phyloP scores from a whole-genome alignment of 305 asterid genomes.

The Fraxinus dipetala region DNA sequence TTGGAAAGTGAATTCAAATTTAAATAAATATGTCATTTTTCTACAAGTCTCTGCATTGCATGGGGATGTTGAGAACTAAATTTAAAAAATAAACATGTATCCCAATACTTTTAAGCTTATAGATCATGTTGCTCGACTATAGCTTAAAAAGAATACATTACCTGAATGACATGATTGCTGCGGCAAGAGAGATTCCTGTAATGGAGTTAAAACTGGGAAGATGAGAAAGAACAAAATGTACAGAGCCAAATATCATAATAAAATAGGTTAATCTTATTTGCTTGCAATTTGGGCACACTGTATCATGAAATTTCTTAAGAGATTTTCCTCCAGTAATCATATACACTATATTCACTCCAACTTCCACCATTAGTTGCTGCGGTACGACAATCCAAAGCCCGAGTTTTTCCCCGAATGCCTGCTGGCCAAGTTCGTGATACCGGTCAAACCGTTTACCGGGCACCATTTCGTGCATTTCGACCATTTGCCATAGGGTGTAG shows the following conservation, averaged over 20 bases:
- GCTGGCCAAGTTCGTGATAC: conserved; percentile 45
- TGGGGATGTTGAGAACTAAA: neutral
- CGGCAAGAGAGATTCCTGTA: conserved; percentile 36
- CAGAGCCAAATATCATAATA: conserved; percentile 34
- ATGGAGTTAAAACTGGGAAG: conserved; percentile 49
- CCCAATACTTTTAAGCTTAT: neutral
- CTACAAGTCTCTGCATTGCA: neutral
- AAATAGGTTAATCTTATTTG: conserved; percentile 29
- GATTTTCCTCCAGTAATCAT: conserved; percentile 53
- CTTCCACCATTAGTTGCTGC: conserved; percentile 39
- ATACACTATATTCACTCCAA: conserved; percentile 41
- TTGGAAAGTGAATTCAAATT: neutral
- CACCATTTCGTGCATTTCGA: conserved; percentile 49
- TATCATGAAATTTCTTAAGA: conserved; percentile 30
- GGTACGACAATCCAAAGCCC: conserved; percentile 44
- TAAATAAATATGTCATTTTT: neutral
- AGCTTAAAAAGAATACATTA: neutral
- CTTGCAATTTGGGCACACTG: conserved; percentile 15
- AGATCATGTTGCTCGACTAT: neutral
- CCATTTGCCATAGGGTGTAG: conserved; percentile 55
- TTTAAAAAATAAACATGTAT: neutral
- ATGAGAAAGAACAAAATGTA: conserved; percentile 40
- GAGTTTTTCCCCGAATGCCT: conserved; percentile 36
- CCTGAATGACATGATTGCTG: conserved; percentile 58
- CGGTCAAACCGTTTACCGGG: conserved; percentile 42